Percentiles rank a stretch among this genome's conserved stretches.
Conservation (phyloP, 805 yeast genomes). For the Ogataea paradorogensis region DNA sequence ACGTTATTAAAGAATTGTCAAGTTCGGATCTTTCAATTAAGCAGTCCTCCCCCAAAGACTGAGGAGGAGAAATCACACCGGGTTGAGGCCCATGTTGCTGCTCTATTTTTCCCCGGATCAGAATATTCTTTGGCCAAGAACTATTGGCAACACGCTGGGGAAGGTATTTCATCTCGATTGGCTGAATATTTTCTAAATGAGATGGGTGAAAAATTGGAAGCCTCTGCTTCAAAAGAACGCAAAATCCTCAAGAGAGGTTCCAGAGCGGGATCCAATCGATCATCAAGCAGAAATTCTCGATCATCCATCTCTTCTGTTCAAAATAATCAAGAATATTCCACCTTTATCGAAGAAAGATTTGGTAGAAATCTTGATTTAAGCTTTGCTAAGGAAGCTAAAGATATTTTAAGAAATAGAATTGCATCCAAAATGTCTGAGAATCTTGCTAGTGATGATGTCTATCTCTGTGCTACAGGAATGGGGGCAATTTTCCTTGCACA, state of each 20-base stretch:
- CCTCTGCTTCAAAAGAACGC: slow-evolving; percentile 22
- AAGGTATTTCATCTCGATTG: slow-evolving; percentile 87
- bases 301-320: slow-evolving; percentile 24
- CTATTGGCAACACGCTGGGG: slow-evolving; percentile 98
- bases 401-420: slow-evolving; percentile 70
- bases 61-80: slow-evolving; percentile 58
- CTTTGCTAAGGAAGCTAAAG: slow-evolving; percentile 72
- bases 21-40: slow-evolving; percentile 67
- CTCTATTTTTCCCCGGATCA: slow-evolving; percentile 68
- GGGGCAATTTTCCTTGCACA: slow-evolving; percentile 85
- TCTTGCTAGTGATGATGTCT: slow-evolving; percentile 58
- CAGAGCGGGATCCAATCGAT: slow-evolving; percentile 13
- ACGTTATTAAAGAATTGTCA: slow-evolving; percentile 33
- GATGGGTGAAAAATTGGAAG: slow-evolving; percentile 41
- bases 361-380: slow-evolving; percentile 84
- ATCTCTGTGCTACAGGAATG: slow-evolving; percentile 89
- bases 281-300: slow-evolving; percentile 27
- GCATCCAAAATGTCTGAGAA: slow-evolving; percentile 52
- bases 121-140: slow-evolving; percentile 67
- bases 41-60: slow-evolving; percentile 63
- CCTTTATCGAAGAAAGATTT: slow-evolving; percentile 82
- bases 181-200: slow-evolving; percentile 81
- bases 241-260: slow-evolving; percentile 11
- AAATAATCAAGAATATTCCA: slow-evolving; percentile 48
- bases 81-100: slow-evolving; percentile 68